phyloP scores from a whole-genome alignment of 345 rosid genomes.

The Pugionium cornutum region DNA sequence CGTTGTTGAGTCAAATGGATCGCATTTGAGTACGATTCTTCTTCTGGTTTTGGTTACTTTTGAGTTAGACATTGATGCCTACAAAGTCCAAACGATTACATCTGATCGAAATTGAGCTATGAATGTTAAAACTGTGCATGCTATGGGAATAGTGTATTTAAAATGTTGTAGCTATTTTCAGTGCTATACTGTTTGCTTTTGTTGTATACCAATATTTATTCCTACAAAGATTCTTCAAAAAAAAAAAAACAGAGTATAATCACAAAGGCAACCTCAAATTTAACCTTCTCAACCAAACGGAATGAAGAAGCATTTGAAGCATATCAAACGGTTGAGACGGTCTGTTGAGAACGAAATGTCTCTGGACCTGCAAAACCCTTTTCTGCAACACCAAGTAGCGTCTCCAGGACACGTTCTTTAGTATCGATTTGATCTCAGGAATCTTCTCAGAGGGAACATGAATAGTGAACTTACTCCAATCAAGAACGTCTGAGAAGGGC shows the following conservation, averaged over 20 bases:
- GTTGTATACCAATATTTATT: slow-evolving; percentile 21
- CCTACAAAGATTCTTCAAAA: background rate
- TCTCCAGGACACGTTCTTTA: slow-evolving; percentile 33
- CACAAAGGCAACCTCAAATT: slow-evolving; percentile 41
- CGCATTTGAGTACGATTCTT: slow-evolving; percentile 49
- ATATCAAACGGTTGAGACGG: slow-evolving; percentile 56
- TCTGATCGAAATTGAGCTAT: slow-evolving; percentile 30
- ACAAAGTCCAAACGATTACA: slow-evolving; percentile 20
- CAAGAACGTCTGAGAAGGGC: slow-evolving; percentile 55
- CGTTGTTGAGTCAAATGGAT: slow-evolving; percentile 52
- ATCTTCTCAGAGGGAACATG: slow-evolving; percentile 46
- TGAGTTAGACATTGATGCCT: slow-evolving; percentile 27
- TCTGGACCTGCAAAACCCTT: slow-evolving; percentile 43
- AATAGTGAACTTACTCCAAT: slow-evolving; percentile 52
- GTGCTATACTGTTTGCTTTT: background rate
- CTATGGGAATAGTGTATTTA: background rate
- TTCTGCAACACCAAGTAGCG: slow-evolving; percentile 44
- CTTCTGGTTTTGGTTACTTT: slow-evolving; percentile 54
- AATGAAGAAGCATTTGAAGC: slow-evolving; percentile 54
- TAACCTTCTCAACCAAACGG: slow-evolving; percentile 57
- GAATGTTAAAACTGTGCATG: background rate
- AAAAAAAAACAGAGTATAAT: slow-evolving; percentile 17
- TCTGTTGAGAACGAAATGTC: slow-evolving; percentile 50
- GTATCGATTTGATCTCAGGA: slow-evolving; percentile 45
- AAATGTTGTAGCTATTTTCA: slow-evolving; percentile 15